Percentiles rank a stretch among this genome's conserved stretches.
Evolutionary conservation across 371 early-diverging fungal species (phyloP).

Genomic region (Zychaea mexicana): DNA sequence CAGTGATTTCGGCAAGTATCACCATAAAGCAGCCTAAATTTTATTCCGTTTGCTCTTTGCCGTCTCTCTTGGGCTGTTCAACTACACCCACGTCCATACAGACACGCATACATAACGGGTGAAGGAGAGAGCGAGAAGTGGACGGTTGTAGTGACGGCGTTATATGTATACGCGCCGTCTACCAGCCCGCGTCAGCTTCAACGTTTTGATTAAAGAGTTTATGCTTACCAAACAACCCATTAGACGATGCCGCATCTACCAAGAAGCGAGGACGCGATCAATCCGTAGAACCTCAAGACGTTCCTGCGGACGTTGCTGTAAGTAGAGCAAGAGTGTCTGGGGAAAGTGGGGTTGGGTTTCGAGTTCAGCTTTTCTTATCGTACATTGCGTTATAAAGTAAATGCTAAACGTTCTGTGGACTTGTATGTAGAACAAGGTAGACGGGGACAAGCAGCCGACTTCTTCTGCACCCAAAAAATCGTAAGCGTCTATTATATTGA

Average conservation of each 20-base stretch:
- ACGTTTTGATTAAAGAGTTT: too few species aligned
- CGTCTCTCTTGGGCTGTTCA: not conserved
- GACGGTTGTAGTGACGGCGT: too few species aligned
- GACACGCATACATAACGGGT: too few species aligned
- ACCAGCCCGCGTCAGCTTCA: too few species aligned
- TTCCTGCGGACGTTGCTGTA: not conserved
- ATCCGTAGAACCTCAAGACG: constrained; percentile 36
- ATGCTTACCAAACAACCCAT: not conserved
- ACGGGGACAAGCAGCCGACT: not conserved
- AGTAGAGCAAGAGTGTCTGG: not conserved
- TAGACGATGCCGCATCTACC: constrained; percentile 36
- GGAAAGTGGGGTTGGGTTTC: too few species aligned
- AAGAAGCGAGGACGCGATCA: constrained; percentile 50
- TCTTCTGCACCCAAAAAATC: not conserved
- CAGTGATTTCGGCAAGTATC: constrained; percentile 17
- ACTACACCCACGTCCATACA: too few species aligned
- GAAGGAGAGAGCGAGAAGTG: too few species aligned
- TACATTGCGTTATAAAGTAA: too few species aligned
- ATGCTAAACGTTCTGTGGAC: too few species aligned
- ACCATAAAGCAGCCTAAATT: not conserved
- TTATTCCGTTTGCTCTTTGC: not conserved
- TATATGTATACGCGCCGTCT: too few species aligned
- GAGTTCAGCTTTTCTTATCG: too few species aligned
- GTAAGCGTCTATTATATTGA: not conserved
- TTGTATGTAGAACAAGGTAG: not conserved